phyloP scores from a whole-genome alignment of 2,329 filamentous ascomycete species.

The Aschersonia sp. region DNA sequence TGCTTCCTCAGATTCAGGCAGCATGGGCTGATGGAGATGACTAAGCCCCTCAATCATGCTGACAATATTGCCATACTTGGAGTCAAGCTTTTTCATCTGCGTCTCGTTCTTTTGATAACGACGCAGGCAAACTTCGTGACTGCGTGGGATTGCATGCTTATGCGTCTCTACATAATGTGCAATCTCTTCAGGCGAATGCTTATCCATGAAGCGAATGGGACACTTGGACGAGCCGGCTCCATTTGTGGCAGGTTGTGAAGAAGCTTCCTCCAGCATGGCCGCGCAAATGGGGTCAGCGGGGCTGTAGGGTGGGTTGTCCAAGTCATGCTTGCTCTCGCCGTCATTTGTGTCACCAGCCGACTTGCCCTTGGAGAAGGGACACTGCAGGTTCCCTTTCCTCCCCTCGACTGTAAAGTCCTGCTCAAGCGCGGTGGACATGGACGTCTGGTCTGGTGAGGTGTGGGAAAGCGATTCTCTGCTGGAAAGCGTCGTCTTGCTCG shows the following conservation, averaged over 20 bases:
- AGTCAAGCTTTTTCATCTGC: constrained; percentile 76
- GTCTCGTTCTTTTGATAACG: constrained; percentile 79
- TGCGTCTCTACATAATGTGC: constrained; percentile 88
- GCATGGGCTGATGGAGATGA: constrained; percentile 74
- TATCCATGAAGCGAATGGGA: constrained; percentile 82
- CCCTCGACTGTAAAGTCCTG: constrained; percentile 84
- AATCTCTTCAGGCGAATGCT: constrained; percentile 85
- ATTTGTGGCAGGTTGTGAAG: constrained; percentile 34
- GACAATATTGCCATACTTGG: constrained; percentile 83
- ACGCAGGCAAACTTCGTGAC: constrained; percentile 82
- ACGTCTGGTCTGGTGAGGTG: constrained; percentile 32
- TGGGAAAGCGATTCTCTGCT: constrained; percentile 32
- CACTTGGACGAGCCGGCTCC: constrained; percentile 51
- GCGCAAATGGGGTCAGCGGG: constrained; percentile 48
- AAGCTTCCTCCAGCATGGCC: constrained; percentile 46
- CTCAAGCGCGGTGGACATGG: constrained; percentile 56
- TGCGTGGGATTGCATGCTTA: constrained; percentile 87
- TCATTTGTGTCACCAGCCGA: constrained; percentile 17
- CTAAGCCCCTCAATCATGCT: constrained; percentile 91
- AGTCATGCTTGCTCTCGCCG: constrained; percentile 7
- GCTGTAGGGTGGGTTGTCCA: constrained; percentile 30
- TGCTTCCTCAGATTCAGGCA: constrained; percentile 43
- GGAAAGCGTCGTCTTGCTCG: constrained; percentile 35
- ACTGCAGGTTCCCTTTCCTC: constrained; percentile 63
- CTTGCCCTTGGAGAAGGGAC: constrained; percentile 53